Evolutionary conservation across 2,329 filamentous ascomycete genomes (phyloP).

Genomic region (Dryadomyces sulphureus): DNA sequence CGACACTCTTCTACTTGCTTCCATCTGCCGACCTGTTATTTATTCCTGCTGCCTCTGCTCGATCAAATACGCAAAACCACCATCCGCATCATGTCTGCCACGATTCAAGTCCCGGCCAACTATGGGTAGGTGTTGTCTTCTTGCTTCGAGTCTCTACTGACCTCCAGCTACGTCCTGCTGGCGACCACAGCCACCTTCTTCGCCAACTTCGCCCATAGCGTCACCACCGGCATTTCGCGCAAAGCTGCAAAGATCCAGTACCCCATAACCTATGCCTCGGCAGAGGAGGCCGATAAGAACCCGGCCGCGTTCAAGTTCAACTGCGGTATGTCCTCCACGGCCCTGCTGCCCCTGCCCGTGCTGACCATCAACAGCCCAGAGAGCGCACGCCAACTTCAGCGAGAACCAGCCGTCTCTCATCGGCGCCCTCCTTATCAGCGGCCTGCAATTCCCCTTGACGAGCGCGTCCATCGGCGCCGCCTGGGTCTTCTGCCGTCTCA

Average conservation of each 20-base stretch:
- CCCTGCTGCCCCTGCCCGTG: not conserved
- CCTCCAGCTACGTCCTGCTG: slow-evolving; percentile 44
- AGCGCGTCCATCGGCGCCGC: slow-evolving; percentile 32
- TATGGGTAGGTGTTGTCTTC: slow-evolving; percentile 6
- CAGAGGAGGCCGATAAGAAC: slow-evolving; percentile 39
- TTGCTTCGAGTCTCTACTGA: not conserved
- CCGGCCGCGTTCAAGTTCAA: slow-evolving; percentile 44
- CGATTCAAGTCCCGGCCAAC: slow-evolving; percentile 6
- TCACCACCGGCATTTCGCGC: slow-evolving; percentile 33
- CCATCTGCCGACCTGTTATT: too few relatives aligned
- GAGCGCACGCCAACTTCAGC: slow-evolving; percentile 47
- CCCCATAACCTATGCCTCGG: slow-evolving; percentile 40
- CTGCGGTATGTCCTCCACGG: slow-evolving; percentile 30
- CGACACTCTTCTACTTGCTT: not conserved
- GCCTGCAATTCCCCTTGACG: slow-evolving; percentile 36
- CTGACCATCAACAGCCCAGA: slow-evolving; percentile 28
- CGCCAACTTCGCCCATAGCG: slow-evolving; percentile 37
- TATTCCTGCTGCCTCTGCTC: too few relatives aligned
- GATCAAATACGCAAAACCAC: too few relatives aligned
- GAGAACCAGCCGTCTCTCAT: slow-evolving; percentile 44
- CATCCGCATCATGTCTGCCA: slow-evolving; percentile 2
- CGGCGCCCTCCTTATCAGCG: slow-evolving; percentile 37
- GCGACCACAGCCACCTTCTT: slow-evolving; percentile 42
- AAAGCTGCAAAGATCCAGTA: slow-evolving; percentile 39
- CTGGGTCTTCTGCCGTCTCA: slow-evolving; percentile 36